Percentiles rank a stretch among this genome's conserved stretches.
Evolutionary conservation across 1,284 basidiomycete genomes (phyloP).

Genomic region (Ganoderma lingzhi): DNA sequence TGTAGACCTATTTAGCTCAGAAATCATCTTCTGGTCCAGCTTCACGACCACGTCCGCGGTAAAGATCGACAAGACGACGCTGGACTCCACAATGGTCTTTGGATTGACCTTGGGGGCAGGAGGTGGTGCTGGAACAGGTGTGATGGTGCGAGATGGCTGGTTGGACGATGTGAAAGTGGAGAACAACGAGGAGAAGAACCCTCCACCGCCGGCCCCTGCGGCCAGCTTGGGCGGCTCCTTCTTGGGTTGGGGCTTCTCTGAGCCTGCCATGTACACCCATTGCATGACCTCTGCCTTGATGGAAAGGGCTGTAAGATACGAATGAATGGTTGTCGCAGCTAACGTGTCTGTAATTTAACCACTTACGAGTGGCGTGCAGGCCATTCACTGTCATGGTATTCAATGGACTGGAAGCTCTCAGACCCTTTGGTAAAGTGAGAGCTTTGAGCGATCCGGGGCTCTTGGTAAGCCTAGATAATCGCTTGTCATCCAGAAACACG

Average conservation of each 20-base stretch:
- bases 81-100: constrained; percentile 63
- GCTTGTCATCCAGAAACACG: constrained; percentile 82
- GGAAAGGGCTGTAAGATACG: constrained; percentile 62
- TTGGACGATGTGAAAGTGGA: constrained; percentile 61
- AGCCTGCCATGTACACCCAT: constrained; percentile 80
- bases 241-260: constrained; percentile 62
- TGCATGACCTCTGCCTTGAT: constrained; percentile 88
- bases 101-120: constrained; percentile 60
- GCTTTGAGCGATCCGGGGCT: constrained; percentile 63
- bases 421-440: constrained; percentile 63
- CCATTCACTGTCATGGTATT: constrained; percentile 74
- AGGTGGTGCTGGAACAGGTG: constrained; percentile 51
- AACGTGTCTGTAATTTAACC: not conserved
- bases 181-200: constrained; percentile 83
- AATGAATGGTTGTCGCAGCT: not conserved
- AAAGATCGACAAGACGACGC: constrained; percentile 84
- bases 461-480: constrained; percentile 82
- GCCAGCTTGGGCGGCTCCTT: constrained; percentile 38
- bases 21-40: constrained; percentile 75
- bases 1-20: constrained; percentile 90
- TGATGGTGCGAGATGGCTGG: constrained; percentile 49
- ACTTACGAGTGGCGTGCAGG: constrained; percentile 72
- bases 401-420: constrained; percentile 55
- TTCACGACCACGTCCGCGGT: constrained; percentile 83
- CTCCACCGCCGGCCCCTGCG: constrained; percentile 47